These are phyloP conservation scores for Alopecurus myosuroides DNA, from an alignment of 176 grass and related monocot genomes.

Conservation along the genomic window DNA sequence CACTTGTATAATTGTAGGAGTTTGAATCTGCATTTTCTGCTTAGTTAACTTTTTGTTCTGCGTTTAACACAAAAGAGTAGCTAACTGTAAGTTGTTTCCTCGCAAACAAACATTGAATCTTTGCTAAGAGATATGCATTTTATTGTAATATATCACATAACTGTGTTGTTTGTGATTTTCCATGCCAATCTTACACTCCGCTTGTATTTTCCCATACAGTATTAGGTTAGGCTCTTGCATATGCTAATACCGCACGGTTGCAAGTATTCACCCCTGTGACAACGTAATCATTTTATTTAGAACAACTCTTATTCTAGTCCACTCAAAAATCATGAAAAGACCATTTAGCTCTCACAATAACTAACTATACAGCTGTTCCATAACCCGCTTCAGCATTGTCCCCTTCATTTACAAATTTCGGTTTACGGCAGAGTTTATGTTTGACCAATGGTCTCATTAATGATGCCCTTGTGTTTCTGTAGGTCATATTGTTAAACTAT, in stretches of 20 bases:
- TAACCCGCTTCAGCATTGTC: not conserved
- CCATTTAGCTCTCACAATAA: not conserved
- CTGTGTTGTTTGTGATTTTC: not conserved
- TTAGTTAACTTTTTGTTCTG: not conserved
- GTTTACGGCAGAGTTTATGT: not conserved
- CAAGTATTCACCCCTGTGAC: not conserved
- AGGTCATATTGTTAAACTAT: not conserved
- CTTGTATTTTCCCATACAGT: not conserved
- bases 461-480: not conserved
- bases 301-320: slow-evolving; percentile 5
- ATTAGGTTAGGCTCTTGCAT: not conserved
- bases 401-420: not conserved
- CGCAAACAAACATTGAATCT: not conserved
- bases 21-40: not conserved
- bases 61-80: not conserved
- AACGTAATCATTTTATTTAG: not conserved
- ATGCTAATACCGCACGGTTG: not conserved
- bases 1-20: not conserved
- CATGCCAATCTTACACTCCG: not conserved
- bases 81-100: not conserved
- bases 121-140: not conserved
- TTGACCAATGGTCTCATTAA: not conserved
- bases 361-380: not conserved
- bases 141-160: not conserved
- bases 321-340: not conserved